phyloP scores from a whole-genome alignment of 257 asterid species.

The Linderniella brevidens region DNA sequence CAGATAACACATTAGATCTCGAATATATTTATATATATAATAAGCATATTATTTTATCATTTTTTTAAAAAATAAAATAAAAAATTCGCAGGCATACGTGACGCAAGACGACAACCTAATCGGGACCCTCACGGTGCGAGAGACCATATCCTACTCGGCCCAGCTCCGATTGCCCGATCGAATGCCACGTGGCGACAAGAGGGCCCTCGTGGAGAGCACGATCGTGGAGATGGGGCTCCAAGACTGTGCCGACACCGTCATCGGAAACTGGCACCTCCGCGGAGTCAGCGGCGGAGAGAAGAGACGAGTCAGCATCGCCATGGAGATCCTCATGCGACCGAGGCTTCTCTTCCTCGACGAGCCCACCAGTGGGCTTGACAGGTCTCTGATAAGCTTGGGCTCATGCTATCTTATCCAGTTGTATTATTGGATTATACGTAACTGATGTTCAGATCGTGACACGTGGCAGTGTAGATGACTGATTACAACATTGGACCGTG shows the following conservation, averaged over 20 bases:
- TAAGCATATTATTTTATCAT: background rate
- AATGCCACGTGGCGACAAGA: slow-evolving; percentile 69
- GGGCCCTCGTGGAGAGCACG: slow-evolving; percentile 78
- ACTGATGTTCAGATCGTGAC: background rate
- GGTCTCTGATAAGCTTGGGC: slow-evolving; percentile 17
- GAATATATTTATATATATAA: background rate
- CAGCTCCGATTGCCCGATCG: slow-evolving; percentile 66
- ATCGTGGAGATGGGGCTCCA: slow-evolving; percentile 93
- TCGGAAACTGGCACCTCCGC: slow-evolving; percentile 90
- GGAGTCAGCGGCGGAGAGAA: slow-evolving; percentile 92
- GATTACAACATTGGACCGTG: too few species aligned
- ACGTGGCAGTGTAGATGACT: too few species aligned
- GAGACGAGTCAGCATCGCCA: slow-evolving; percentile 85
- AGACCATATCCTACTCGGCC: slow-evolving; percentile 76
- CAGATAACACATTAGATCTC: too few species aligned
- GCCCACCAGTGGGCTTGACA: slow-evolving; percentile 97
- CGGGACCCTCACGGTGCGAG: slow-evolving; percentile 87
- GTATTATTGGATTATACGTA: background rate
- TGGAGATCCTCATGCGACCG: slow-evolving; percentile 88
- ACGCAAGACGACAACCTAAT: slow-evolving; percentile 94
- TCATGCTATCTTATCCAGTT: background rate
- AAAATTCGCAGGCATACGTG: slow-evolving; percentile 54
- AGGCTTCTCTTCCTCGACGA: slow-evolving; percentile 90
- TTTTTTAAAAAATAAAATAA: background rate
- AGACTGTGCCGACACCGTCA: slow-evolving; percentile 91